Conservation (phyloP, 2,329 filamentous ascomycete species). For the Colletotrichum neosansevieriae region DNA sequence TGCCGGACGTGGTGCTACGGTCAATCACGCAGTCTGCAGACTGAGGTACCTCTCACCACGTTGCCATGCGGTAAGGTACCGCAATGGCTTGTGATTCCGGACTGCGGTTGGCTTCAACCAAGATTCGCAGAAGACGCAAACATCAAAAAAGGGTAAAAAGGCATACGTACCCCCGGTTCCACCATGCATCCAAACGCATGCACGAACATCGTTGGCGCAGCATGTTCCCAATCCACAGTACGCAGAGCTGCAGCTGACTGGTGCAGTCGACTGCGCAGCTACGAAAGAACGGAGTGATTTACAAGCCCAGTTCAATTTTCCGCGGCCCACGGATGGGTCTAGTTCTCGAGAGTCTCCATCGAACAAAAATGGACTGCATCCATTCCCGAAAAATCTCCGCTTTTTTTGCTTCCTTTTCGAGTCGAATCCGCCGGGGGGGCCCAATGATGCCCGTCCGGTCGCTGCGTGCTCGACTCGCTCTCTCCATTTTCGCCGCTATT, state of each 20-base stretch:
- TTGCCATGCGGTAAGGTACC: conserved; percentile 25
- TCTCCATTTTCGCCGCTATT: conserved; percentile 7
- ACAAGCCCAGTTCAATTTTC: not conserved
- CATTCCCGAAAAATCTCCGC: conserved; percentile 37
- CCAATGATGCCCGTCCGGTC: not conserved
- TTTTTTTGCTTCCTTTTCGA: conserved; percentile 19
- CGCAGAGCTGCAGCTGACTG: not conserved
- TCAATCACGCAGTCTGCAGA: not conserved
- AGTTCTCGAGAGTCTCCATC: conserved; percentile 14
- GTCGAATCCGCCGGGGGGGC: conserved; percentile 17
- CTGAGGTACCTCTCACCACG: conserved; percentile 22
- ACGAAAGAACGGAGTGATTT: not conserved
- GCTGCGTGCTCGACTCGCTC: conserved; percentile 24
- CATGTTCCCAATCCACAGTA: conserved; percentile 27
- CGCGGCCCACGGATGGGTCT: conserved; percentile 5
- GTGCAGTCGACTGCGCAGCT: not conserved
- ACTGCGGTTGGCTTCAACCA: conserved; percentile 34
- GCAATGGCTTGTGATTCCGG: conserved; percentile 16
- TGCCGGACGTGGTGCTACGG: conserved; percentile 28
- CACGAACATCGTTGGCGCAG: conserved; percentile 34
- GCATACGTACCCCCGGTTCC: conserved; percentile 40
- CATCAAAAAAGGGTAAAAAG: conserved; percentile 39
- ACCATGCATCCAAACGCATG: conserved; percentile 34
- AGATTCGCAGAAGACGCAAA: conserved; percentile 26
- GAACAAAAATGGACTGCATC: conserved; percentile 26